phyloP scores from a whole-genome alignment of 2,329 filamentous ascomycete species.

The Aquanectria penicillioides region DNA sequence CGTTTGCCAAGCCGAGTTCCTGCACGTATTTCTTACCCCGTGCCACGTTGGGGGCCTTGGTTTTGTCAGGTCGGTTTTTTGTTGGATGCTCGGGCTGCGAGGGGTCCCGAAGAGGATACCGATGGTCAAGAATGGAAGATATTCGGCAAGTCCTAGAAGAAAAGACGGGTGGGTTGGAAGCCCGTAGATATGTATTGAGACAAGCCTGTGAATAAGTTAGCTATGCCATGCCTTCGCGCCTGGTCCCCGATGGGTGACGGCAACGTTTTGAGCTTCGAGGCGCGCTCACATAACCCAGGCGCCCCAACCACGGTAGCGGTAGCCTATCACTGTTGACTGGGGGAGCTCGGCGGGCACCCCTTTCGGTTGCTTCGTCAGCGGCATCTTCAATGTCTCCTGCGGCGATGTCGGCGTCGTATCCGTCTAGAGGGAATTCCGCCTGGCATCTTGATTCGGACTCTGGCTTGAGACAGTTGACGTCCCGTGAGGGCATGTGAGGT shows the following conservation, averaged over 20 bases:
- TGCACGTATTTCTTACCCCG: slow-evolving; percentile 80
- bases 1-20: slow-evolving; percentile 81
- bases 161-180: slow-evolving; percentile 85
- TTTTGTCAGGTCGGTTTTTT: slow-evolving; percentile 86
- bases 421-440: slow-evolving; percentile 35
- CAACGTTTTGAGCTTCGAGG: slow-evolving; percentile 17
- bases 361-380: slow-evolving; percentile 39
- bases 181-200: slow-evolving; percentile 89
- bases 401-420: slow-evolving; percentile 35
- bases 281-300: slow-evolving; percentile 81
- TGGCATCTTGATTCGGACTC: slow-evolving; percentile 13
- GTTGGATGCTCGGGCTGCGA: slow-evolving; percentile 80
- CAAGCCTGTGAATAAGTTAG: slow-evolving; percentile 69
- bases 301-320: slow-evolving; percentile 89
- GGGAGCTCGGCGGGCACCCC: slow-evolving; percentile 68
- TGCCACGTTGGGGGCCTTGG: slow-evolving; percentile 71
- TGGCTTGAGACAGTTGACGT: slow-evolving; percentile 13
- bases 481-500: slow-evolving; percentile 2
- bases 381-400: slow-evolving; percentile 32
- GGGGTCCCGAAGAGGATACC: slow-evolving; percentile 81
- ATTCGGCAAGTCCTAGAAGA: slow-evolving; percentile 92
- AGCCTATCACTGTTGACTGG: slow-evolving; percentile 85
- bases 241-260: slow-evolving; percentile 2
- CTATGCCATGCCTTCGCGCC: neutral
- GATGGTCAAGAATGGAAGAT: slow-evolving; percentile 87